Conservation (phyloP, 305 asterid genomes). For the Nicotiana rustica region DNA sequence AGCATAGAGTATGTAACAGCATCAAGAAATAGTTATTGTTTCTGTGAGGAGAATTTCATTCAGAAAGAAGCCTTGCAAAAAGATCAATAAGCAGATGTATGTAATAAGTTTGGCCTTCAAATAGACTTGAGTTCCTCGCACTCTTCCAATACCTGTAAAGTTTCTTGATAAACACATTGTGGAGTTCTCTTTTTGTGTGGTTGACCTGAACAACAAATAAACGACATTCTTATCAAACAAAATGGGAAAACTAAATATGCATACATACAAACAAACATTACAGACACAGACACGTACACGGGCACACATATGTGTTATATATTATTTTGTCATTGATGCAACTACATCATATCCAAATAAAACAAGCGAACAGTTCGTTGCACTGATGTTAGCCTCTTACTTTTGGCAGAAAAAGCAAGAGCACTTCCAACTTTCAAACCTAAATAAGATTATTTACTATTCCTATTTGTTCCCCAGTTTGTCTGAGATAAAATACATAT, state of each 20-base stretch:
- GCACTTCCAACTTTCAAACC: neutral
- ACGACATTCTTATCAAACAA: slow-evolving; percentile 29
- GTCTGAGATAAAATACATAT: neutral
- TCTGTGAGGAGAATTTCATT: neutral
- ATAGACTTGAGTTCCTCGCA: slow-evolving; percentile 24
- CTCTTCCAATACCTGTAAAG: slow-evolving; percentile 79
- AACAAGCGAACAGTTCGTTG: neutral
- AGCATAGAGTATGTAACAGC: neutral
- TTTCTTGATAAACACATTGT: slow-evolving; percentile 81
- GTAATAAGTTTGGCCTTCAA: slow-evolving; percentile 18
- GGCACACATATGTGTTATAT: neutral
- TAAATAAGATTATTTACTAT: neutral
- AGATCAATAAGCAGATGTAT: slow-evolving; percentile 18
- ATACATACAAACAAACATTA: no score
- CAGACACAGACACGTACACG: no score
- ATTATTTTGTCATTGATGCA: neutral
- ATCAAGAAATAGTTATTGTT: neutral
- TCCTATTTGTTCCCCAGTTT: neutral
- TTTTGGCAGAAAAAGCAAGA: slow-evolving; percentile 22
- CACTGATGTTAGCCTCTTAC: slow-evolving; percentile 12
- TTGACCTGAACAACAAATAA: slow-evolving; percentile 66
- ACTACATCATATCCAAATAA: slow-evolving; percentile 18
- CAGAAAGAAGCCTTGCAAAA: neutral
- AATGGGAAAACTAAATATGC: neutral
- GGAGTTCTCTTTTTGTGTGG: slow-evolving; percentile 96